Conservation (phyloP, 2,329 filamentous ascomycete species). For the Raffaelea ambrosiae region DNA sequence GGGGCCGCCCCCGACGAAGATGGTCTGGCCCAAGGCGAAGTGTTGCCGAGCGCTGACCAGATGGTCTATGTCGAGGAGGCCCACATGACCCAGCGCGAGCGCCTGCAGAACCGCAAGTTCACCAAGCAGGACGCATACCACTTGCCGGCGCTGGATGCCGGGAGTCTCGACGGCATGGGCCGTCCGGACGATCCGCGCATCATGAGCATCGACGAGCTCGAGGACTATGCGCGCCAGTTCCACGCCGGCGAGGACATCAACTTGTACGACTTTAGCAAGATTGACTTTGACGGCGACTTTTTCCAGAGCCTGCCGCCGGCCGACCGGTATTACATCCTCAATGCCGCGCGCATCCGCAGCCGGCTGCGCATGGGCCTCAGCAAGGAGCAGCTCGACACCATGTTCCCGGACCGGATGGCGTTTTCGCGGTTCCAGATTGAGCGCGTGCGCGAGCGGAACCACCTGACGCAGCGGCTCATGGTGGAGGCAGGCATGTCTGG, state of each 20-base stretch:
- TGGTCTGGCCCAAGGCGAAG: slow-evolving; percentile 49
- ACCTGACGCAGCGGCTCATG: slow-evolving; percentile 92
- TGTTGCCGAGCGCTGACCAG: slow-evolving; percentile 56
- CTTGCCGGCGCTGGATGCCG: slow-evolving; percentile 71
- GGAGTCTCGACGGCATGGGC: slow-evolving; percentile 75
- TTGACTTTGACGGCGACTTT: slow-evolving; percentile 94
- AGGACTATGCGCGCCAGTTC: slow-evolving; percentile 90
- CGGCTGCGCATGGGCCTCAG: slow-evolving; percentile 90
- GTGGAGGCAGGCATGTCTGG: slow-evolving; percentile 83
- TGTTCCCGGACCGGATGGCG: slow-evolving; percentile 97
- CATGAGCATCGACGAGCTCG: slow-evolving; percentile 90
- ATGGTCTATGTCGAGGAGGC: slow-evolving; percentile 89
- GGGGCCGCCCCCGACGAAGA: slow-evolving; percentile 27
- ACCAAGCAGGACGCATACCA: slow-evolving; percentile 93
- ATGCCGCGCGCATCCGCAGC: slow-evolving; percentile 81
- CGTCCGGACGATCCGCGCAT: slow-evolving; percentile 87
- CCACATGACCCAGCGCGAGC: slow-evolving; percentile 70
- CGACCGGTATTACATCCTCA: slow-evolving; percentile 95
- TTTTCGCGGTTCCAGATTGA: slow-evolving; percentile 97
- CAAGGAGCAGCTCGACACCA: slow-evolving; percentile 88
- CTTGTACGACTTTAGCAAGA: slow-evolving; percentile 94
- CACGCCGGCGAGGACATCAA: slow-evolving; percentile 85
- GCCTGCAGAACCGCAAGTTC: slow-evolving; percentile 66
- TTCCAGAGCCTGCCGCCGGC: slow-evolving; percentile 83
- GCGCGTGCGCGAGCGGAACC: slow-evolving; percentile 82